These are phyloP conservation scores for Phytopythium delawarense DNA, from an alignment of 352 stramenopile genomes.

Conservation along the genomic window DNA sequence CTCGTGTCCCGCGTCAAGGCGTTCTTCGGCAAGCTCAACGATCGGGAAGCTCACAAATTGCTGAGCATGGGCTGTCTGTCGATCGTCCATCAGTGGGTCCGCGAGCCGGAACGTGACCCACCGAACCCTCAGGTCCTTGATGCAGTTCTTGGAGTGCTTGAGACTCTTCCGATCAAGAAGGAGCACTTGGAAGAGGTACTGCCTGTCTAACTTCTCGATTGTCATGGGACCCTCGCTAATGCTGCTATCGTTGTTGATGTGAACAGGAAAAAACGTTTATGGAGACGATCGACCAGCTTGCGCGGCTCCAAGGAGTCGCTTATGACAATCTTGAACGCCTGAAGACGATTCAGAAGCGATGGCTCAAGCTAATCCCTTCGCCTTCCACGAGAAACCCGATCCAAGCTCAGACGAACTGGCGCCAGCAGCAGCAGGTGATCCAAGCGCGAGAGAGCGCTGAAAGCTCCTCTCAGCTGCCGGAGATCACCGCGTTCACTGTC, in stretches of 20 bases:
- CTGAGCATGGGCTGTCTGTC: conserved; percentile 58
- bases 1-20: conserved; percentile 68
- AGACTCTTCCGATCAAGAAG: conserved; percentile 55
- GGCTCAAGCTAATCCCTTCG: conserved; percentile 39
- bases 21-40: conserved; percentile 61
- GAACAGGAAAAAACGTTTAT: conserved; percentile 32
- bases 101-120: conserved; percentile 14
- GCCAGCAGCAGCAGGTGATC: conserved; percentile 1
- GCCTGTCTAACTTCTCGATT: background rate
- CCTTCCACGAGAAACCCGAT: conserved; percentile 5
- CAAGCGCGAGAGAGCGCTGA: conserved; percentile 1
- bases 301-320: conserved; percentile 21
- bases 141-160: conserved; percentile 41
- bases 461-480: conserved; percentile 19
- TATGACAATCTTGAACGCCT: conserved; percentile 35
- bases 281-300: conserved; percentile 26
- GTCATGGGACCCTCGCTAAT: background rate
- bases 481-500: conserved; percentile 41
- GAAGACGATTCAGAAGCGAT: conserved; percentile 35
- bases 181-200: conserved; percentile 58
- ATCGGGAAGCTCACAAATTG: conserved; percentile 41
- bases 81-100: conserved; percentile 60
- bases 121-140: conserved; percentile 70
- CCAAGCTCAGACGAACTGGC: background rate
- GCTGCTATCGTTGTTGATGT: background rate